Conservation (phyloP, 306 rosid species). For the Malus asiatica region DNA sequence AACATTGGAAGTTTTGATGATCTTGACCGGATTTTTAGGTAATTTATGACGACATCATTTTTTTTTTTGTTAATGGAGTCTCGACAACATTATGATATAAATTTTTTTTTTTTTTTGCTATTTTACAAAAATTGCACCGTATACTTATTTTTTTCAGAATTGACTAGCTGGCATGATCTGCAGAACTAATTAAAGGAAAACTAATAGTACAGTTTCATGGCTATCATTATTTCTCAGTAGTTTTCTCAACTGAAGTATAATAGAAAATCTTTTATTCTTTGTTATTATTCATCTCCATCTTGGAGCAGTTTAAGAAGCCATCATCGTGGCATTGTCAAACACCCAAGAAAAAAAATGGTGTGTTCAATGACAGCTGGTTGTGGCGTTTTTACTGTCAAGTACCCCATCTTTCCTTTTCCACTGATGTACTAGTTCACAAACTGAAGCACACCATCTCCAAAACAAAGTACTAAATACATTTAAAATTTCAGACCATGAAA, state of each 20-base stretch:
- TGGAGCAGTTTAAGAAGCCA: too few species aligned
- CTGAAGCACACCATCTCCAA: not conserved
- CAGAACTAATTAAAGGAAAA: not conserved
- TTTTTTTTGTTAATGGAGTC: not conserved
- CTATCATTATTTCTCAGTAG: not conserved
- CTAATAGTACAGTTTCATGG: not conserved
- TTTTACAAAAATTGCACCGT: not conserved
- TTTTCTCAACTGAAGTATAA: not conserved
- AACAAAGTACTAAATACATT: not conserved
- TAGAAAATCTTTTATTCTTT: too few species aligned
- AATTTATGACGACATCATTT: slow-evolving; percentile 17
- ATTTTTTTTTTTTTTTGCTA: not conserved
- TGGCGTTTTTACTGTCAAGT: not conserved
- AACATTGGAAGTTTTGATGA: slow-evolving; percentile 92
- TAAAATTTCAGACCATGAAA: not conserved
- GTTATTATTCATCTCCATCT: too few species aligned
- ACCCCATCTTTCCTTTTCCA: not conserved
- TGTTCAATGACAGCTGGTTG: not conserved
- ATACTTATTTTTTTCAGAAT: not conserved
- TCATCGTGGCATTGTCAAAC: not conserved
- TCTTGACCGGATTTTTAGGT: slow-evolving; percentile 87
- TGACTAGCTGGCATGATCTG: not conserved
- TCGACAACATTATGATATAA: not conserved
- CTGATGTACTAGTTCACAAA: not conserved
- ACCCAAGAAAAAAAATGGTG: not conserved